phyloP scores from a whole-genome alignment of 192 early-diverging fungal species.

The Oehlia diaphana region DNA sequence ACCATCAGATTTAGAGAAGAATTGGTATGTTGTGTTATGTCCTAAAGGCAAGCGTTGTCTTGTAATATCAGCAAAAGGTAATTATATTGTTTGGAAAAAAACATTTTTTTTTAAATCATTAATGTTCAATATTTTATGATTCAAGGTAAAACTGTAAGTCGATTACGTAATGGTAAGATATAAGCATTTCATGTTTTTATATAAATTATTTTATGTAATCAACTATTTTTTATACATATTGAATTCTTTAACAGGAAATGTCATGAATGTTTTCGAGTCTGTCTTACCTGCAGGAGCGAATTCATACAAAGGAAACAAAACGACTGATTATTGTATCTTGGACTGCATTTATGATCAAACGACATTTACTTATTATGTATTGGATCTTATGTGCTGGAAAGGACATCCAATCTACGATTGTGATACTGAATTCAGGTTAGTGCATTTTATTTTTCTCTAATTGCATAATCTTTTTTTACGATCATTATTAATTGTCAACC shows the following conservation, averaged over 20 bases:
- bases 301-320: slow-evolving; percentile 45
- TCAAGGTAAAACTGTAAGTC: slow-evolving; percentile 37
- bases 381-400: slow-evolving; percentile 65
- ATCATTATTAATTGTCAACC: too few species aligned
- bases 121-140: neutral
- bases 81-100: slow-evolving; percentile 1
- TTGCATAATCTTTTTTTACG: neutral
- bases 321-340: slow-evolving; percentile 59
- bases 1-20: slow-evolving; percentile 47
- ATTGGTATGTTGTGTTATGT: slow-evolving; percentile 54
- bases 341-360: slow-evolving; percentile 57
- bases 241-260: slow-evolving; percentile 28
- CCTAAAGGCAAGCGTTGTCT: slow-evolving; percentile 60
- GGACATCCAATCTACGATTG: slow-evolving; percentile 63
- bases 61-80: slow-evolving; percentile 54
- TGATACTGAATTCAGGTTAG: slow-evolving; percentile 58
- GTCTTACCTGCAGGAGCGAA: slow-evolving; percentile 52
- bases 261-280: slow-evolving; percentile 50
- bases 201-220: neutral
- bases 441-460: neutral
- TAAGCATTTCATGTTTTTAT: neutral
- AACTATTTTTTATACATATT: neutral
- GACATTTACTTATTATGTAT: slow-evolving; percentile 52
- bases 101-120: slow-evolving; percentile 6
- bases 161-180: slow-evolving; percentile 37